These are phyloP conservation scores for Pachyrhizus erosus DNA, from an alignment of 306 rosid species.

Conservation along the genomic window DNA sequence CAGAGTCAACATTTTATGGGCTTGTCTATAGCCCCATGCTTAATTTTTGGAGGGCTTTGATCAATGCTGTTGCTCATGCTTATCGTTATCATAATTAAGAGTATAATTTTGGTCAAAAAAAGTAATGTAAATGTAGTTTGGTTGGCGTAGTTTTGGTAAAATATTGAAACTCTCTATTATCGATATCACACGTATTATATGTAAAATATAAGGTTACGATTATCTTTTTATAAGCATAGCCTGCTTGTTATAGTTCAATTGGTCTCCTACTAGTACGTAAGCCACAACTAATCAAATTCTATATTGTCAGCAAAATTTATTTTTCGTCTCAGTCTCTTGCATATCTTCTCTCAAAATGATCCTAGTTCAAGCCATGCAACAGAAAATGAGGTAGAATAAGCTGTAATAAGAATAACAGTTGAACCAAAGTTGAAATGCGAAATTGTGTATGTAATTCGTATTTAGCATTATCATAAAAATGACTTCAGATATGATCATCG, in stretches of 20 bases:
- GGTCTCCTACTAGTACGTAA: neutral
- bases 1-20: neutral
- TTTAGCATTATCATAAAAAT: neutral
- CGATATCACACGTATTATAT: neutral
- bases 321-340: neutral
- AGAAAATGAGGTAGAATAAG: neutral
- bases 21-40: neutral
- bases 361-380: neutral
- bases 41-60: neutral
- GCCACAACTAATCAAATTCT: neutral
- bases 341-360: neutral
- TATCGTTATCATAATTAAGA: neutral
- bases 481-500: conserved; percentile 6
- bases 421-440: neutral
- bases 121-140: neutral
- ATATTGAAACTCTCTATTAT: neutral
- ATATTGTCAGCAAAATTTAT: neutral
- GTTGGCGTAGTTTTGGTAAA: neutral
- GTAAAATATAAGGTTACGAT: neutral
- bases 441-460: neutral
- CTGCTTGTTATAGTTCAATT: neutral
- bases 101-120: neutral
- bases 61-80: conserved; percentile 18
- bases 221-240: neutral
- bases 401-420: neutral